phyloP scores from a whole-genome alignment of 345 rosid species.

The Bruguiera sexangula region DNA sequence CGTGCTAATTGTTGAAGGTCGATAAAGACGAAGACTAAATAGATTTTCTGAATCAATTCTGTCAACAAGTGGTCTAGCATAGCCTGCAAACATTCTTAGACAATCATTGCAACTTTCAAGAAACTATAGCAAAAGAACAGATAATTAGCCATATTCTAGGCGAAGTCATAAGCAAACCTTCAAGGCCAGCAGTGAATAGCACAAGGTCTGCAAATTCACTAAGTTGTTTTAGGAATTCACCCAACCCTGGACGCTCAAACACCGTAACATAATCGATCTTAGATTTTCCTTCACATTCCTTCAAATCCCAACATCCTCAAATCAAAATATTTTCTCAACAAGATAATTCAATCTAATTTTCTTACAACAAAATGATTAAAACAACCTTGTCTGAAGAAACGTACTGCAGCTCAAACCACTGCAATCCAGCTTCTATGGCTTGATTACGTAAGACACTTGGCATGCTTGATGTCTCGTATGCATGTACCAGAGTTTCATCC shows the following conservation, averaged over 20 bases:
- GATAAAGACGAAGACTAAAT: slow-evolving; percentile 72
- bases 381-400: slow-evolving; percentile 20
- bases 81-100: slow-evolving; percentile 48
- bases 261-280: slow-evolving; percentile 81
- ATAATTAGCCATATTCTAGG: background rate
- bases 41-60: slow-evolving; percentile 64
- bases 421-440: slow-evolving; percentile 24
- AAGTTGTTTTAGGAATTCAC: slow-evolving; percentile 66
- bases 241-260: slow-evolving; percentile 90
- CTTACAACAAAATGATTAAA: background rate
- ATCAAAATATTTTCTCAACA: slow-evolving; percentile 22
- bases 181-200: slow-evolving; percentile 91
- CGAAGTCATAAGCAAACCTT: slow-evolving; percentile 51
- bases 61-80: slow-evolving; percentile 95
- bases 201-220: slow-evolving; percentile 80
- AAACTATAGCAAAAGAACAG: background rate
- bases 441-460: slow-evolving; percentile 19
- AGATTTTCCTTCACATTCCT: slow-evolving; percentile 77
- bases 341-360: background rate
- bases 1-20: slow-evolving; percentile 96
- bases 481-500: slow-evolving; percentile 31
- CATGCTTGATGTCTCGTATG: slow-evolving; percentile 27
- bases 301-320: slow-evolving; percentile 24
- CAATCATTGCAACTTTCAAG: slow-evolving; percentile 1
- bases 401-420: slow-evolving; percentile 28